Evolutionary conservation across 1,139 yeast species (phyloP), one percentile per base, ranked within the genome.

Genomic region (Pichia norvegensis): DNA sequence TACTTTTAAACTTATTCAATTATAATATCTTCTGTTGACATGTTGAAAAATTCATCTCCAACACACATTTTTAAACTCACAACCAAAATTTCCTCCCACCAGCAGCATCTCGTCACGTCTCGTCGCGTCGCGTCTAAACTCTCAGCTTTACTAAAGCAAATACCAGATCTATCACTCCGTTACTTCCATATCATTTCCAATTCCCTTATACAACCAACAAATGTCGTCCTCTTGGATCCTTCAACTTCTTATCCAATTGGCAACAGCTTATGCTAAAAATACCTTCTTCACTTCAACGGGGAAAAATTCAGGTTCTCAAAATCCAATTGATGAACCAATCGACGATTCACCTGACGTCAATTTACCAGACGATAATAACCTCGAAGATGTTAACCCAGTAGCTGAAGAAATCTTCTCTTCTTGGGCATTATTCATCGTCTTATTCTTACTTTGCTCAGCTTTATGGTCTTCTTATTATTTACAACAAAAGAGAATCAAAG

Each of bases 321-420:
- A 43, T 39, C 51, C 51, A 16, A 48, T 48, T 1, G 51, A 48
- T 33, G 62, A 55, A 23, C 64, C 58, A 68, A 68, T 52, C 23
- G 76, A 70, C 38, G 76, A 72, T 41, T 58, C 67, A 6, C 78
- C 81, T 5, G 81, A 73, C 43, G 58, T 68, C 23, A 65, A 76
- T 16, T 55, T 72, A 40, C 74, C 84, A 0, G 85, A 77, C 48
- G 85, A 76, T 45, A 81, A 77, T 42, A 80, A 64, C 21, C 55
- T 66, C 39, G 79, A 78, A 16, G 81, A 77, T 31, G 73, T 81
- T n/a, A 87, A 86, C 59, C 97, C 97, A 0, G 85, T 88, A n/a
- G 81, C 94, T 2, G 96, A 92, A 58, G 98, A 92, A 64, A 88
- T 92, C 58, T 92, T 88, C 63, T 84, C 95, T 10, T 86, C 96